Percentiles rank a stretch among this genome's conserved stretches.
Evolutionary conservation across 2,329 filamentous ascomycete species (phyloP).

Genomic region (Aspergillus quadricinctus): DNA sequence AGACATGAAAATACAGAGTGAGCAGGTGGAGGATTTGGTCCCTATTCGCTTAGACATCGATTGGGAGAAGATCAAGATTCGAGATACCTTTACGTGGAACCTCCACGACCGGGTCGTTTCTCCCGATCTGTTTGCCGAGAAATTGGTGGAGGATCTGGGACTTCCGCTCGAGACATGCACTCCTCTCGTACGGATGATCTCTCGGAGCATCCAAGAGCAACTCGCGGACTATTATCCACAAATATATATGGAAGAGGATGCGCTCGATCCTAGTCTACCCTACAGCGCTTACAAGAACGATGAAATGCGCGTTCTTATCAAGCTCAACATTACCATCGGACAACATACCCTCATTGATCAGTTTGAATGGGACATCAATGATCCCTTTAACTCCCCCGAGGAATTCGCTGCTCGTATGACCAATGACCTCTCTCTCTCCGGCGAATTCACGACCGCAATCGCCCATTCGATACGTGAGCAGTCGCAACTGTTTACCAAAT

Average conservation of each 20-base stretch:
- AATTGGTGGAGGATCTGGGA: constrained; percentile 79
- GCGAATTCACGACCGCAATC: constrained; percentile 95
- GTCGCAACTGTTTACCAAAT: constrained; percentile 87
- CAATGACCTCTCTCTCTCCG: constrained; percentile 80
- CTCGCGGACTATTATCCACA: constrained; percentile 91
- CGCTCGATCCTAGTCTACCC: constrained; percentile 81
- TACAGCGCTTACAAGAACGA: constrained; percentile 97
- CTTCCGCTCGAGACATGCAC: constrained; percentile 65
- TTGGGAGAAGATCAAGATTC: constrained; percentile 88
- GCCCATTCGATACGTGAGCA: constrained; percentile 97
- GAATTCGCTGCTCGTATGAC: constrained; percentile 90
- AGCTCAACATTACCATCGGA: constrained; percentile 96
- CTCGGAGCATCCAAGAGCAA: constrained; percentile 76
- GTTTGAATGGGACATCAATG: constrained; percentile 99
- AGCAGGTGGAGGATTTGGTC: constrained; percentile 86
- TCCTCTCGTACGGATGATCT: constrained; percentile 59
- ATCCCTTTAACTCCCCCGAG: constrained; percentile 87
- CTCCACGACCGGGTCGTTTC: constrained; percentile 81
- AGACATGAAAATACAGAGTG: constrained; percentile 78
- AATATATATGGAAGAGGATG: constrained; percentile 81
- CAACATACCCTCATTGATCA: constrained; percentile 92
- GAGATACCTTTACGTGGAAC: constrained; percentile 99
- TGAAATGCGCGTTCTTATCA: constrained; percentile 94
- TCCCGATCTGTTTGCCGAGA: constrained; percentile 77
- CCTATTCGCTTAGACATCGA: constrained; percentile 91